Base-by-base conservation (phyloP, 129 eudicot genomes). In the Centrapalus pauciflorus region DNA sequence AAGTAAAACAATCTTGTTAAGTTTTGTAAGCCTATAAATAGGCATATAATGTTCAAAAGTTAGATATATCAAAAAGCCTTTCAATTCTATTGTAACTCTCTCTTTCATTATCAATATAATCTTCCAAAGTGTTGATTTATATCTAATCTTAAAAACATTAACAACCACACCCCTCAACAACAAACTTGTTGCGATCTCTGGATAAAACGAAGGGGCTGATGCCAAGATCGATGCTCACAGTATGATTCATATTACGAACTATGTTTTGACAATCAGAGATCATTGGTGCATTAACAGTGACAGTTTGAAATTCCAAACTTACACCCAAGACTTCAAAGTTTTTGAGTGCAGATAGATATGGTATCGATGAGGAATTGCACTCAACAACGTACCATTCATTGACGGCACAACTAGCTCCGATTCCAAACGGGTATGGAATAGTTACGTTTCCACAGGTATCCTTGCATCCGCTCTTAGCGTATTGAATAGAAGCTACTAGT, bases 391-490 rank as follows among this genome's bases (percentile, higher is more conserved):
- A 61, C 26, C 27, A 61, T 12, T 61, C 67, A 19, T 35, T 37
- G 9, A 37, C 50, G 26, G 34, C 17, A 35, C 67, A 61, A 8
- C 19, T 7, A 0, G 37, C 8, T 26, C 32, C 24, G 2, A 61
- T 4, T 37, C 67, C 67, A 16, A 61, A 61, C 21, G 67, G 67
- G 67, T 61, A 61, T 10, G 67, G 50, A 61, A 61, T 61, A 8
- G 11, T 21, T n/a, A 61, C 49, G 8, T 35, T 35, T n/a, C 45
- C 51, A 14, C 67, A 52, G 28, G 4, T 52, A 11, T 52, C 58
- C 25, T 6, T 12, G 30, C 58, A 52, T 21, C 58, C 58, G 29
- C 13, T 12, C 9, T 4, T 52, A 6, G 58, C 4, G 58, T 52
- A 52, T 3, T 6, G 13, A 1, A 30, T 27, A 19, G 58, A n/a